Base-by-base conservation (phyloP, 139 green algal genomes). In the Coelastrella sp. region DNA sequence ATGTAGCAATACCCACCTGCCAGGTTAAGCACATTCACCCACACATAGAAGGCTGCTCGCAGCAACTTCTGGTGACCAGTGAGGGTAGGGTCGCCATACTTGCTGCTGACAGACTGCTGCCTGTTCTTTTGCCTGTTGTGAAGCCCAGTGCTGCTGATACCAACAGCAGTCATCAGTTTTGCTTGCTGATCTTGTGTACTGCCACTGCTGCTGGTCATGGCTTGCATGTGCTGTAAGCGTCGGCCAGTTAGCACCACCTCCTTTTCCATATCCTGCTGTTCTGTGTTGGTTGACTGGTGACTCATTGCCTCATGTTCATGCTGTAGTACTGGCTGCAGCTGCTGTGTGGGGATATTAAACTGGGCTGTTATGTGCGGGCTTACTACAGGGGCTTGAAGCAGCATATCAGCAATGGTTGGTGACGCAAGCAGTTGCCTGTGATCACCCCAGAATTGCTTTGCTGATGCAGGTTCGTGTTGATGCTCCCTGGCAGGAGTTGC, bases 1-100 rank as follows among this genome's bases (percentile, higher is more conserved):
- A 57, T 57, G 45, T 13, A n/a, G 45, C 53, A 27, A 34, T n/a
- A 5, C 53, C 30, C 53, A 64, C 53, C 88, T 51, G 97, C 83
- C 35, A 97, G 88, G 80, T 98, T 98, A 48, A 94, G 86, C n/a
- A 95, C 83, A 2, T 88, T 91, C 0, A 96, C 76, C 82, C 89
- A 95, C 13, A 97, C 81, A 80, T 93, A 98, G 72, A 97, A 96
- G 0, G 67, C 68, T 4, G 66, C 87, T 2, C 91, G 84, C 3
- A 84, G 84, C 40, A 75, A 1, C 6, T 43, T 64, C 81, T 89
- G 89, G 9, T 72, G 27, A 0, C 17, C 37, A 11, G 68, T 83
- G 35, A 91, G 69, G n/a, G 19, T 40, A 2, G 62, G 25, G 1
- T 72, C 34, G 41, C 83, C 41, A 11, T 71, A 66, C 40, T 72